Base-by-base conservation (phyloP, 2,329 filamentous ascomycete genomes). In the Plenodomus tracheiphilus region DNA sequence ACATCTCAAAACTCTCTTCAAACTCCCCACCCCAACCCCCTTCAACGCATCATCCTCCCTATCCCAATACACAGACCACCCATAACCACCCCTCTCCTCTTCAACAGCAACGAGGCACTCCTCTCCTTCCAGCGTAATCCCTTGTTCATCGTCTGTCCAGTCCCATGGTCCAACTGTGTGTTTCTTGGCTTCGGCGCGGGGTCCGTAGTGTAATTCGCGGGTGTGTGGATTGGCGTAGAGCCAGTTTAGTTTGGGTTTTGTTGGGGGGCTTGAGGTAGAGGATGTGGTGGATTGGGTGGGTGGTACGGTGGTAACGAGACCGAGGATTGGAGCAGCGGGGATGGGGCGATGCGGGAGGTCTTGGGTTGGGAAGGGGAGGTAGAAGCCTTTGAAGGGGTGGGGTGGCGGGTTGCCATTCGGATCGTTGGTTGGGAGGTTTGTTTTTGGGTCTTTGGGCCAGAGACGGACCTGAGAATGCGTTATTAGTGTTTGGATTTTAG, bases 161-260 rank as follows among this genome's bases (percentile, higher is more conserved):
- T 90, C 87, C 87, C 88, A 96, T 2, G 88, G 86, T 18, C 90
- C 91, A 43, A 92, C 82, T 49, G 86, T 75, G 70, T 96, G 88
- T 22, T 79, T 83, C 41, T 85, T 77, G 32, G 88, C 90, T 55
- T 88, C 85, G 37, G 83, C 84, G n/a, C 88, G 83, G 8, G 85
- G 84, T 2, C 85, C 84, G 59, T 86, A 86, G 56, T 80, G 82
- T 32, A 87, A 51, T 64, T 86, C 81, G 38, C 81, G 72, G 1
- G 83, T 86, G 13, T 81, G 70, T 30, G 77, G 79, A 63, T 87
- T 82, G 2, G 82, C 79, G 58, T 85, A 88, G 17, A 88, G 78
- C 85, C 85, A 88, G 54, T 87, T 86, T 44, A 88, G 68, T 66
- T 85, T 81, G 0, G 85, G 85, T 30, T 69, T 69, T 13, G 43